Evolutionary conservation across 768 basidiomycete genomes (phyloP).

Genomic region (Boletus sp.): DNA sequence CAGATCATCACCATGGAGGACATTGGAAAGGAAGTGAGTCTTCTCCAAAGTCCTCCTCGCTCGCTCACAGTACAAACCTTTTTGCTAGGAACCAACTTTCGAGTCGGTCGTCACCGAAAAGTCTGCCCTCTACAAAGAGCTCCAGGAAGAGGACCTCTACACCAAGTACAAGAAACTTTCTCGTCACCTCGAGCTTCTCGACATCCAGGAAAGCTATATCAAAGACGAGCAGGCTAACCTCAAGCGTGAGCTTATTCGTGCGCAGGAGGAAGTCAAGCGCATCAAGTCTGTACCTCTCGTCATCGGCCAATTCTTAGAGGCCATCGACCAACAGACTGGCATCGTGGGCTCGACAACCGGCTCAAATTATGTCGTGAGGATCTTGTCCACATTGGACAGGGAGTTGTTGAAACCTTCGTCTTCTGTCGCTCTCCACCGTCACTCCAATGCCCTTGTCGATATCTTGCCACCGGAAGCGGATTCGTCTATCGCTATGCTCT

Average conservation of each 20-base stretch:
- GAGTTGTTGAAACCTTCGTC: slow-evolving; percentile 97
- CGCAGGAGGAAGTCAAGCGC: slow-evolving; percentile 98
- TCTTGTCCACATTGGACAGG: slow-evolving; percentile 93
- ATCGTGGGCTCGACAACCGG: slow-evolving; percentile 98
- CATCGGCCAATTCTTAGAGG: slow-evolving; percentile 98
- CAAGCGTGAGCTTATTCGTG: slow-evolving; percentile 95
- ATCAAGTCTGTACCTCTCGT: slow-evolving; percentile 98
- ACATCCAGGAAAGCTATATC: slow-evolving; percentile 94
- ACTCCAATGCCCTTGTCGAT: slow-evolving; percentile 98
- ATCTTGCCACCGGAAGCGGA: slow-evolving; percentile 98
- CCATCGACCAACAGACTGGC: slow-evolving; percentile 95
- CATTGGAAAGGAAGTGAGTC: slow-evolving; percentile 79
- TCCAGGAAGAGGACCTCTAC: slow-evolving; percentile 92
- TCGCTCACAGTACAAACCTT: background rate
- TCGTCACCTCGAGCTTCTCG: slow-evolving; percentile 92
- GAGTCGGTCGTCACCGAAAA: slow-evolving; percentile 88
- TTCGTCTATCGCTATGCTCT: slow-evolving; percentile 93
- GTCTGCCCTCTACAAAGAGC: slow-evolving; percentile 78
- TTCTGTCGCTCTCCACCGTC: slow-evolving; percentile 97
- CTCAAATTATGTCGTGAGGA: slow-evolving; percentile 96
- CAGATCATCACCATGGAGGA: slow-evolving; percentile 66
- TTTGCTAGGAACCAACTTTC: slow-evolving; percentile 80
- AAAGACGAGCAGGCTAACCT: slow-evolving; percentile 98
- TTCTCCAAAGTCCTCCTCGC: background rate
- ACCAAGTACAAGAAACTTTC: slow-evolving; percentile 96